Conservation (phyloP, 768 basidiomycete genomes). For the Mycena leptocephala region DNA sequence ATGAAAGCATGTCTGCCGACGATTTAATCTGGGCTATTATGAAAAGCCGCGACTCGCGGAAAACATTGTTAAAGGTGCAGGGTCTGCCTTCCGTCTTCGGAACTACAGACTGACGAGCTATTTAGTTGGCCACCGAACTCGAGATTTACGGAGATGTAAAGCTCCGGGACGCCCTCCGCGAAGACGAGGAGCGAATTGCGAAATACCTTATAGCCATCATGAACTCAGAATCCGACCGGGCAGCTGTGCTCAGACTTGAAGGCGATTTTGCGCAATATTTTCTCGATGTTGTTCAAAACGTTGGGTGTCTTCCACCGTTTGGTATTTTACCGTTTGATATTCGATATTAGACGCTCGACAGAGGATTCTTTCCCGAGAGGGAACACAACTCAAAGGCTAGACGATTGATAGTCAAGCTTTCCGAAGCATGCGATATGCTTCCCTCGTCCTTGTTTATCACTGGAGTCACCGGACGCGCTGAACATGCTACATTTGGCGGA, state of each 20-base stretch:
- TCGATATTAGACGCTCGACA: background rate
- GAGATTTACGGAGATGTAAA: constrained; percentile 29
- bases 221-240: constrained; percentile 31
- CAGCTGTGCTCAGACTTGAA: constrained; percentile 4
- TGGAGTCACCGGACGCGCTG: background rate
- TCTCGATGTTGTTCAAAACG: constrained; percentile 14
- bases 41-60: background rate
- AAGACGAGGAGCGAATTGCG: constrained; percentile 37
- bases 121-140: background rate
- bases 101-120: background rate
- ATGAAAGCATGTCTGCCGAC: background rate
- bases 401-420: background rate
- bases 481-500: background rate
- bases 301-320: background rate
- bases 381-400: background rate
- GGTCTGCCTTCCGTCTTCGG: background rate
- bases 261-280: background rate
- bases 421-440: constrained; percentile 9
- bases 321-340: background rate
- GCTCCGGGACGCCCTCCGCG: constrained; percentile 33
- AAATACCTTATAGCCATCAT: constrained; percentile 31
- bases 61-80: background rate
- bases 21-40: background rate
- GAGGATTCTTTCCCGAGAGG: background rate
- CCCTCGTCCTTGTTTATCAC: constrained; percentile 9